Conservation (phyloP, 1,139 yeast species). For the Diutina neorugosa region DNA sequence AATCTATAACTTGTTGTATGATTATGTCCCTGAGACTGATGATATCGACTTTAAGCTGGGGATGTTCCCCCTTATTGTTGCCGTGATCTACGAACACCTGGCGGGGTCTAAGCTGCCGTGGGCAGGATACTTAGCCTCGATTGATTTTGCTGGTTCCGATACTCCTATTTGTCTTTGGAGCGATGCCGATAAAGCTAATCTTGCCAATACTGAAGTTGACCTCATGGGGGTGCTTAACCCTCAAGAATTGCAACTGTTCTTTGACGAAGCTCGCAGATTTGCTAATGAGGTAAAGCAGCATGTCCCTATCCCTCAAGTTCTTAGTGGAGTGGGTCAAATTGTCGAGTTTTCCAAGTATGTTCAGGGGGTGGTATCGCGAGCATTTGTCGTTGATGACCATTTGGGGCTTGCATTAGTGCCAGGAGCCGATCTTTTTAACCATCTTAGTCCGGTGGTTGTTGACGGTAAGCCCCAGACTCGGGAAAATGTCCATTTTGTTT, state of each 20-base stretch:
- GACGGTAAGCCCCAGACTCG: conserved; percentile 14
- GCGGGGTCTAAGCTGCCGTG: conserved; percentile 57
- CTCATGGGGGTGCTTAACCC: conserved; percentile 50
- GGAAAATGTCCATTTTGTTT: conserved; percentile 65
- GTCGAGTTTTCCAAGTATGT: conserved; percentile 37
- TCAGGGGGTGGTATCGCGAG: conserved; percentile 60
- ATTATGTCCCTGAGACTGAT: conserved; percentile 21
- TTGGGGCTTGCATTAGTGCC: conserved; percentile 76
- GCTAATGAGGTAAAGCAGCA: conserved; percentile 21
- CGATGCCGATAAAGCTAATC: conserved; percentile 28
- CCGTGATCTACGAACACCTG: conserved; percentile 57
- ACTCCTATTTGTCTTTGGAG: conserved; percentile 62
- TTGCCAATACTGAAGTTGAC: conserved; percentile 61
- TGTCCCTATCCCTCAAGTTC: conserved; percentile 28
- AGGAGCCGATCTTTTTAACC: conserved; percentile 85
- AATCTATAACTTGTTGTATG: conserved; percentile 56
- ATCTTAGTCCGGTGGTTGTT: conserved; percentile 27
- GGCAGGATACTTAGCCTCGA: conserved; percentile 49
- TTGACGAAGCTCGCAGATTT: conserved; percentile 36
- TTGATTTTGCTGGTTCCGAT: conserved; percentile 24
- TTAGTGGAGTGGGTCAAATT: conserved; percentile 17
- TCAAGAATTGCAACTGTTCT: conserved; percentile 45
- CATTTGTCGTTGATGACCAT: conserved; percentile 66
- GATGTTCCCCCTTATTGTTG: conserved; percentile 52
- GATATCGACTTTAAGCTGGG: conserved; percentile 34